These are phyloP conservation scores for Mycena vulgaris DNA, from an alignment of 768 basidiomycete species.

Conservation along the genomic window DNA sequence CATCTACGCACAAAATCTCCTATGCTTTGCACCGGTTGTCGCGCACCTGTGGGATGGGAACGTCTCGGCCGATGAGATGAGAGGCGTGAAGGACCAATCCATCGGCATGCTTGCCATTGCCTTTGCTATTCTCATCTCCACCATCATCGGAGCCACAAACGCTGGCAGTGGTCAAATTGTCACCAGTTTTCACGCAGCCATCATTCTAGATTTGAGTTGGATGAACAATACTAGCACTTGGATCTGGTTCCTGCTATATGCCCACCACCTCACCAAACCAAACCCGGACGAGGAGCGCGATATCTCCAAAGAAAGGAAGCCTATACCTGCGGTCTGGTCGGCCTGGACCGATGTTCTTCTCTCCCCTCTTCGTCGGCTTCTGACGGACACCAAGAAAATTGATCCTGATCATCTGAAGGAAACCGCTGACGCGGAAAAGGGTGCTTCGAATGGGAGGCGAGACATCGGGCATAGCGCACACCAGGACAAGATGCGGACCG, in stretches of 20 bases:
- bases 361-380: not conserved
- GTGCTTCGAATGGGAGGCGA: too few species aligned
- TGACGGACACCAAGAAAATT: not conserved
- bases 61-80: conserved; percentile 1
- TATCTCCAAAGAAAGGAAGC: not conserved
- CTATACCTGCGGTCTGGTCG: not conserved
- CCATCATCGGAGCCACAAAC: not conserved
- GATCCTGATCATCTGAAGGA: not conserved
- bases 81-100: conserved; percentile 19
- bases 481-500: not conserved
- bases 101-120: conserved; percentile 21
- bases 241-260: not conserved
- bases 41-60: too few species aligned
- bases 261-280: conserved; percentile 9
- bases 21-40: too few species aligned
- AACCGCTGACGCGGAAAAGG: too few species aligned
- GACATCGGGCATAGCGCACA: not conserved
- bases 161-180: not conserved
- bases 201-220: too few species aligned
- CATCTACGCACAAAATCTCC: too few species aligned
- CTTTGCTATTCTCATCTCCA: conserved; percentile 14
- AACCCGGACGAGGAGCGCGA: not conserved
- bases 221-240: too few species aligned
- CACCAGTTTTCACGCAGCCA: conserved; percentile 5
- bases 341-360: not conserved